Evolutionary conservation across 2,329 filamentous ascomycete genomes (phyloP).

Genomic region (Exophiala sideris): DNA sequence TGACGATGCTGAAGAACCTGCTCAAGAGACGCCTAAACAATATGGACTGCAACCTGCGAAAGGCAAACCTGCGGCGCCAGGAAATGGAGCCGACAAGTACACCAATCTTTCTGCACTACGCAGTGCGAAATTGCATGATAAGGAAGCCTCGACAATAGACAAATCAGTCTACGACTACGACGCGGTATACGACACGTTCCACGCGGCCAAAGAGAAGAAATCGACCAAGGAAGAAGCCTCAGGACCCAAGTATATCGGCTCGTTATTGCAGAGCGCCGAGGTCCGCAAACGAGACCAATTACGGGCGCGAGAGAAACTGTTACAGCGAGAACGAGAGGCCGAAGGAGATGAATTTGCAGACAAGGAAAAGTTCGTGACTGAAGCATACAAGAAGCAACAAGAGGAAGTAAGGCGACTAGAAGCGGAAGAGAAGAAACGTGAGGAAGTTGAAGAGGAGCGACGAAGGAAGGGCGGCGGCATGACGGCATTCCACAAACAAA

Average conservation of each 20-base stretch:
- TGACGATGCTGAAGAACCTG: conserved; percentile 27
- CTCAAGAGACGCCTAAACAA: conserved; percentile 34
- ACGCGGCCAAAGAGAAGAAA: conserved; percentile 32
- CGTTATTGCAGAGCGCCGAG: conserved; percentile 58
- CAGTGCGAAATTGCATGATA: conserved; percentile 44
- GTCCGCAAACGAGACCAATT: conserved; percentile 62
- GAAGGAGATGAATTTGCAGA: conserved; percentile 66
- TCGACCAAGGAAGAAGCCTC: conserved; percentile 24
- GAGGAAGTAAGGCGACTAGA: conserved; percentile 57
- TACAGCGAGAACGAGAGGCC: conserved; percentile 60
- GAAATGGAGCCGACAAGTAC: conserved; percentile 32
- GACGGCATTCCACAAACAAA: conserved; percentile 58
- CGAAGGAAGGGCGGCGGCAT: conserved; percentile 48
- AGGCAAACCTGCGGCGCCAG: conserved; percentile 13
- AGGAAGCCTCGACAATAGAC: conserved; percentile 44
- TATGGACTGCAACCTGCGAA: conserved; percentile 25
- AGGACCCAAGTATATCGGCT: conserved; percentile 59
- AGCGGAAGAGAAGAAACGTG: conserved; percentile 54
- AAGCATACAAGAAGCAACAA: conserved; percentile 63
- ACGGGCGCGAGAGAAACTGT: conserved; percentile 58
- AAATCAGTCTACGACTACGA: conserved; percentile 51
- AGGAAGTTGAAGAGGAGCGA: conserved; percentile 53
- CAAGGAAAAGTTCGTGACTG: conserved; percentile 65
- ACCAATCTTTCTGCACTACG: conserved; percentile 47
- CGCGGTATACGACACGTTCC: conserved; percentile 48